Evolutionary conservation across 1,139 yeast genomes (phyloP).

Genomic region (Blastobotrys proliferans): DNA sequence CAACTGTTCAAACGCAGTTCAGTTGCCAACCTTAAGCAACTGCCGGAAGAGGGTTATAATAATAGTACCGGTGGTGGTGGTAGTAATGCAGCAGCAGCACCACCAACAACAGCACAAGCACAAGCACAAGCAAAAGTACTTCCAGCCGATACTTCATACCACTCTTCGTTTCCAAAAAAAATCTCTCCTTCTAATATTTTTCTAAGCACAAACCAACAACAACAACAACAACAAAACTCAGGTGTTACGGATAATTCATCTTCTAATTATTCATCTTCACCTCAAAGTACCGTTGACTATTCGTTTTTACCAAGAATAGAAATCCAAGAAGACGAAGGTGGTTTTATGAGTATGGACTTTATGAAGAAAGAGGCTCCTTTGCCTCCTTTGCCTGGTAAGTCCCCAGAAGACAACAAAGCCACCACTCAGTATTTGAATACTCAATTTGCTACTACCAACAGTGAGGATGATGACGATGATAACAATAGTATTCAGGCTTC

Average conservation of each 20-base stretch:
- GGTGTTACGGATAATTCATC: neutral
- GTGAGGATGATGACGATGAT: constrained; percentile 9
- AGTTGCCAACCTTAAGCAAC: constrained; percentile 7
- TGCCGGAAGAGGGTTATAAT: constrained; percentile 6
- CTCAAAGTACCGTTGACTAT: constrained; percentile 6
- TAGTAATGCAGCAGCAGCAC: no score
- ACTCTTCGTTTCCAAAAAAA: constrained; percentile 12
- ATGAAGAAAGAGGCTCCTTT: constrained; percentile 5
- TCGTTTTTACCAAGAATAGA: constrained; percentile 11
- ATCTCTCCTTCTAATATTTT: no score
- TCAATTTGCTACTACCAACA: neutral
- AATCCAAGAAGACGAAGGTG: constrained; percentile 6
- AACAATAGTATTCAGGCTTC: constrained; percentile 11
- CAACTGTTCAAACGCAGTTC: constrained; percentile 12
- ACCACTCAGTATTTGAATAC: neutral
- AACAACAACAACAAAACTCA: constrained; percentile 3
- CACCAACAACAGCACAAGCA: no score
- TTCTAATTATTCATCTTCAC: constrained; percentile 8
- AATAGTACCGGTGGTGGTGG: no score
- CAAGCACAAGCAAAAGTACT: no score
- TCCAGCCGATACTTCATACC: constrained; percentile 9
- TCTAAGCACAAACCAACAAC: no score
- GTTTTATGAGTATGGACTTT: constrained; percentile 8
- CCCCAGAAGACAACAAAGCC: constrained; percentile 1
- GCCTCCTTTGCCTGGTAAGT: constrained; percentile 9